A percentile compares a stretch with the other conserved stretches of the same genome.
These are phyloP conservation scores for Antitrichia curtipendula DNA, from an alignment of 225 moss, liverwort and hornwort genomes.

Conservation along the genomic window DNA sequence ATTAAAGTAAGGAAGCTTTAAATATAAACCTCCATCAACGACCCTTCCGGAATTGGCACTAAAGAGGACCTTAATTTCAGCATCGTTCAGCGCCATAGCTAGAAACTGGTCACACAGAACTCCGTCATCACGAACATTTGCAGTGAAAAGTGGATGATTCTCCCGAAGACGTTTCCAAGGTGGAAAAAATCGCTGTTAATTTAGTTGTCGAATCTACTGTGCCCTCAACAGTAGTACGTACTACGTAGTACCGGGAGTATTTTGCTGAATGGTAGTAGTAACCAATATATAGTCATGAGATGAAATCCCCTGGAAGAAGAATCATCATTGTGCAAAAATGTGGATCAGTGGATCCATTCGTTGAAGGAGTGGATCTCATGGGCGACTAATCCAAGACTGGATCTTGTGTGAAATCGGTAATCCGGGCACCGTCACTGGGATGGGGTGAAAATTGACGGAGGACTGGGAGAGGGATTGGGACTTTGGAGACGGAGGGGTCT, in stretches of 20 bases:
- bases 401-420: not conserved
- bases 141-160: not conserved
- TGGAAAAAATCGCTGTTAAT: not conserved
- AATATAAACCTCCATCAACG: not conserved
- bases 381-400: not conserved
- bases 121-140: not conserved
- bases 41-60: not conserved
- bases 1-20: not conserved
- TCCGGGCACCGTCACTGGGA: not conserved
- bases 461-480: not conserved
- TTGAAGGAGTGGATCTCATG: not conserved
- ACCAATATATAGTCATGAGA: too few relatives aligned
- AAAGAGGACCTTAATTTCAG: not conserved
- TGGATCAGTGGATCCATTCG: not conserved
- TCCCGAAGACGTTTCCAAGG: not conserved
- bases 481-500: too few relatives aligned
- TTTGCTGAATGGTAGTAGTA: too few relatives aligned
- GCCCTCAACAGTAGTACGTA: not conserved
- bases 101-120: not conserved
- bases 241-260: too few relatives aligned
- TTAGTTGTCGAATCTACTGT: not conserved
- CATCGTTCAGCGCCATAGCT: not conserved
- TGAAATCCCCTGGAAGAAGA: too few relatives aligned
- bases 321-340: not conserved
- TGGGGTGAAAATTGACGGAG: not conserved